Conservation (phyloP, 2,329 filamentous ascomycete species). For the Apiospora marii region DNA sequence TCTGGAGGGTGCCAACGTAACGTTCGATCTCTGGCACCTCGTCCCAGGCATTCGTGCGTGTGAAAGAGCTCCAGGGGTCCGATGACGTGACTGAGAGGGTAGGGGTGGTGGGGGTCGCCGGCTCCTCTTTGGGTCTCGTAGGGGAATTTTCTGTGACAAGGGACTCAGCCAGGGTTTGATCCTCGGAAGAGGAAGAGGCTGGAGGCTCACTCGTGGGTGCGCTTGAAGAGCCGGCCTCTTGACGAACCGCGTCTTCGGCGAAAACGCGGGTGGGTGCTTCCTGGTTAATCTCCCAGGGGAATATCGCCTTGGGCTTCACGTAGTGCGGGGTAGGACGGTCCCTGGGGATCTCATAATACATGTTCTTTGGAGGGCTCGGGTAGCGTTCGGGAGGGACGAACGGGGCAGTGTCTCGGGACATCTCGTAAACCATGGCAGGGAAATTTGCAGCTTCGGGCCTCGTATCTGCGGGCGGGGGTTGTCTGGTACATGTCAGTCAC, state of each 20-base stretch:
- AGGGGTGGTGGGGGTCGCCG: constrained; percentile 57
- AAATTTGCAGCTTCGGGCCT: constrained; percentile 88
- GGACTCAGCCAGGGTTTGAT: constrained; percentile 41
- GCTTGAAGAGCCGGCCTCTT: constrained; percentile 24
- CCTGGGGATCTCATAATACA: constrained; percentile 86
- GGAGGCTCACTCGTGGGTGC: constrained; percentile 32
- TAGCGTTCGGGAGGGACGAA: constrained; percentile 82
- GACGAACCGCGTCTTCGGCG: constrained; percentile 56
- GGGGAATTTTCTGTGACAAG: constrained; percentile 48
- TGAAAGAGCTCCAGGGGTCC: constrained; percentile 76
- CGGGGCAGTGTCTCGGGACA: constrained; percentile 77
- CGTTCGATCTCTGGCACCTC: constrained; percentile 85
- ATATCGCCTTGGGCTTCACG: constrained; percentile 73
- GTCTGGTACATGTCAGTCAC: constrained; percentile 52
- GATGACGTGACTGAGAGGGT: constrained; percentile 55
- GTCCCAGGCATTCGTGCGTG: constrained; percentile 91
- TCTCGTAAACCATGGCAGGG: constrained; percentile 79
- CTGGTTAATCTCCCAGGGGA: constrained; percentile 85
- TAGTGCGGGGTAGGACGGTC: constrained; percentile 61
- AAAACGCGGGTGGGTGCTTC: constrained; percentile 73
- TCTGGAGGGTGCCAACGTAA: constrained; percentile 82
- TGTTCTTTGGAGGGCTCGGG: constrained; percentile 83
- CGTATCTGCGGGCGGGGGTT: constrained; percentile 70
- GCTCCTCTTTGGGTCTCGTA: constrained; percentile 49
- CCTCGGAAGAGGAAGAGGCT: constrained; percentile 30